phyloP scores from a whole-genome alignment of 441 rosid species.

The Erysimum pusillum region DNA sequence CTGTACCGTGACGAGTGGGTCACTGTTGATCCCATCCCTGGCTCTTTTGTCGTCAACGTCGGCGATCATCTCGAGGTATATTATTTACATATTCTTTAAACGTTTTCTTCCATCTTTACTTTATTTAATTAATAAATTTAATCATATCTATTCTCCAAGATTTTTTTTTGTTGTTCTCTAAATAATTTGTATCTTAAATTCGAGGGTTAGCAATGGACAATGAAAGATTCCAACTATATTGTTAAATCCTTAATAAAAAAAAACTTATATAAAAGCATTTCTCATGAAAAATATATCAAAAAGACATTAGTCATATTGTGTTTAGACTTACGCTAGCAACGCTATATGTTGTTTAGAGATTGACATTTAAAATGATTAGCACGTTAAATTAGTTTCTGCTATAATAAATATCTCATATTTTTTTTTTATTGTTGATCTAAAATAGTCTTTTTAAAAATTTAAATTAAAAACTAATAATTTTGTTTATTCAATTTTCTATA shows the following conservation, averaged over 20 bases:
- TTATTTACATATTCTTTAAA: background rate
- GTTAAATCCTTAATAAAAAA: background rate
- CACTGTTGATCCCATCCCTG: constrained; percentile 73
- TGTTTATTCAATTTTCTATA: constrained; percentile 15
- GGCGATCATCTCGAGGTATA: constrained; percentile 94
- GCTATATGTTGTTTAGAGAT: background rate
- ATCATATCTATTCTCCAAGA: background rate
- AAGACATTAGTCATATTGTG: background rate
- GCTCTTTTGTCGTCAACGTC: constrained; percentile 79
- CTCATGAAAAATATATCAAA: background rate
- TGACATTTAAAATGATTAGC: background rate
- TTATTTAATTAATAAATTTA: background rate
- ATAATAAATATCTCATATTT: background rate
- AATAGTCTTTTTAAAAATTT: no score
- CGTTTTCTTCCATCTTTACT: background rate
- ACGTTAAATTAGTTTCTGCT: background rate
- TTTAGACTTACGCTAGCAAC: background rate
- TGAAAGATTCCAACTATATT: background rate
- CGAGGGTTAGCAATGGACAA: background rate
- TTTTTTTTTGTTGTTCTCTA: background rate
- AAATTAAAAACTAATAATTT: background rate
- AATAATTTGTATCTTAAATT: background rate
- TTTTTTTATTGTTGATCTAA: background rate
- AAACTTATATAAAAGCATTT: background rate
- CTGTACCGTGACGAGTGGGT: constrained; percentile 65